Evolutionary conservation across 139 green algal species (phyloP).

Genomic region (Penium margaritaceum): DNA sequence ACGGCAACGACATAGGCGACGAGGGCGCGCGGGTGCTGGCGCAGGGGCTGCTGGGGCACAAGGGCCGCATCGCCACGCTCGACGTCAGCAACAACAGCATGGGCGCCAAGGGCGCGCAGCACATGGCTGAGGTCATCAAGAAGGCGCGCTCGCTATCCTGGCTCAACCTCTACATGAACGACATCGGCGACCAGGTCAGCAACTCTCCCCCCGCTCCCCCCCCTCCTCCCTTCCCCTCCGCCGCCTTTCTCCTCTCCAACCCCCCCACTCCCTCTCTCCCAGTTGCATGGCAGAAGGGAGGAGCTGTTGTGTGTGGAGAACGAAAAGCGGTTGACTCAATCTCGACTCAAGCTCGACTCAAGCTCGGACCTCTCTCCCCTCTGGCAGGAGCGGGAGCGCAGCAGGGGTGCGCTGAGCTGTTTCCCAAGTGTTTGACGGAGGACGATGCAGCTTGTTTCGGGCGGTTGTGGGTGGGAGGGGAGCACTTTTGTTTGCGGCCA

Average conservation of each 20-base stretch:
- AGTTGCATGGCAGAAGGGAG: too few species aligned
- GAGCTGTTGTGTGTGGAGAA: too few species aligned
- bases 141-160: slow-evolving; percentile 59
- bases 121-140: slow-evolving; percentile 65
- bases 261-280: slow-evolving; percentile 8
- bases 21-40: slow-evolving; percentile 69
- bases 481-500: too few species aligned
- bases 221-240: slow-evolving; percentile 10
- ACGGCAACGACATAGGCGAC: slow-evolving; percentile 88
- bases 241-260: not conserved
- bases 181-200: slow-evolving; percentile 65
- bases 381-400: too few species aligned
- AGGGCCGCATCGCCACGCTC: slow-evolving; percentile 57
- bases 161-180: slow-evolving; percentile 95
- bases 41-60: slow-evolving; percentile 58
- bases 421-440: too few species aligned
- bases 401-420: too few species aligned
- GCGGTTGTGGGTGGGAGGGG: too few species aligned
- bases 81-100: slow-evolving; percentile 91
- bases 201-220: not conserved
- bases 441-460: too few species aligned
- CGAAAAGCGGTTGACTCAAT: too few species aligned
- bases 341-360: too few species aligned
- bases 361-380: too few species aligned
- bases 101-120: slow-evolving; percentile 56